Evolutionary conservation across 1,139 yeast species (phyloP), one percentile per base, ranked within the genome.

Genomic region (Sugiyamaella pinicola): DNA sequence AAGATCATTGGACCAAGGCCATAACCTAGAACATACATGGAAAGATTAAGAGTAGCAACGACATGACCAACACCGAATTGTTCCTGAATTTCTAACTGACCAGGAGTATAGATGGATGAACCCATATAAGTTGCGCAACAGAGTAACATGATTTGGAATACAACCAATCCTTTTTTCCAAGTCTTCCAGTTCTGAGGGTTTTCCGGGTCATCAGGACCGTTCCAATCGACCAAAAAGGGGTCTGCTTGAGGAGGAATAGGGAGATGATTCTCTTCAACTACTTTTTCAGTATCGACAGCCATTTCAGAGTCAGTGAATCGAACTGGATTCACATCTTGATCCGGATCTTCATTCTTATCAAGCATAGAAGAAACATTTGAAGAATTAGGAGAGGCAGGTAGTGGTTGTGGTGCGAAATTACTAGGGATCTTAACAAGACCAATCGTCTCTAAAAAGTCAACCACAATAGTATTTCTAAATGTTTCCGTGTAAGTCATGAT

Each of bases 51-150:
- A 1, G 75, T 67, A 0, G 82, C 77, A 3, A 70, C 70, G 5
- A 73, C 74, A 46, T 70, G 67, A n/a, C 75, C 66, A 1, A 77
- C 69, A n/a, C 65, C 58, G 53, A 80, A 79, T 13, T 76, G 74
- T 17, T 67, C 66, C 63, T 72, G 70, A 45, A 83, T 65, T 21
- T 70, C 62, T 9, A 65, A 67, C 66, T 75, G 58, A 21, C 83
- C 84, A 0, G 87, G 85, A 1, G 85, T 77, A 59, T 78, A 81
- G 17, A 81, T 76, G 0, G 86, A 81, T 0, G 85, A 74, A 3
- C 82, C 84, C 74, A 81, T 77, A 60, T 82, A 82, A 2, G 81
- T 82, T 1, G 78, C 69, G 8, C 74, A 67, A 1, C 85, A 79
- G 44, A 82, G 69, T 28, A 78, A 52, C 47, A 75, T 72, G 26